These are phyloP conservation scores for Solanum neorickii DNA, from an alignment of 257 asterid species.

Conservation along the genomic window DNA sequence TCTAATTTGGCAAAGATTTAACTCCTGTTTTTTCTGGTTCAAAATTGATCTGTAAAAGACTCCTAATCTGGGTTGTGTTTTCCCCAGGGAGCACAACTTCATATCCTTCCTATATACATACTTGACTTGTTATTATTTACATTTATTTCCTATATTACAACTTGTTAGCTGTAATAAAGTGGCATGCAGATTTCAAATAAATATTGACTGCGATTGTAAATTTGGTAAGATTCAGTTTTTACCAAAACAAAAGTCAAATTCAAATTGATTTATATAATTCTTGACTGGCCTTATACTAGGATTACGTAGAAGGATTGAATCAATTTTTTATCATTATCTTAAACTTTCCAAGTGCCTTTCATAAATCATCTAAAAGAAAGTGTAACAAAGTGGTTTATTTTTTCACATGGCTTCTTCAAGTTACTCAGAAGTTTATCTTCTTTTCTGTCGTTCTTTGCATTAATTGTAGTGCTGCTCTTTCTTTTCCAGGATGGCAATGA, in stretches of 20 bases:
- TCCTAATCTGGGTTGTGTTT: not conserved
- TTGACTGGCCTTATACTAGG: not conserved
- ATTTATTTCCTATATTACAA: not conserved
- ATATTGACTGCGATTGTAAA: not conserved
- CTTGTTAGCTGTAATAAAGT: not conserved
- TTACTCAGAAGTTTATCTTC: not conserved
- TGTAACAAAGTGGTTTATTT: not conserved
- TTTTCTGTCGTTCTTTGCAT: not conserved
- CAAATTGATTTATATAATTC: not conserved
- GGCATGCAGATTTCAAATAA: not conserved
- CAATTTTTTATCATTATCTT: not conserved
- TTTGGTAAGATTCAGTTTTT: not conserved
- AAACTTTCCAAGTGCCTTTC: not conserved
- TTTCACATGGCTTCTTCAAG: not conserved
- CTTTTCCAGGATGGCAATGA: conserved; percentile 39
- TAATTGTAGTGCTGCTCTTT: not conserved
- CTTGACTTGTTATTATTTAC: not conserved
- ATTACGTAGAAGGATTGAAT: not conserved
- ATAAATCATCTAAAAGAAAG: not conserved
- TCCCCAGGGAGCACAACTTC: not conserved
- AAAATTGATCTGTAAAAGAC: not conserved
- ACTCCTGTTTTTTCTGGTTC: not conserved
- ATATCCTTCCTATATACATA: not conserved
- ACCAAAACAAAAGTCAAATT: not conserved
- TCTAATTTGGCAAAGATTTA: not conserved